Evolutionary conservation across 352 stramenopile species (phyloP), one percentile per base, ranked within the genome.

Genomic region (Pythium dissimile): DNA sequence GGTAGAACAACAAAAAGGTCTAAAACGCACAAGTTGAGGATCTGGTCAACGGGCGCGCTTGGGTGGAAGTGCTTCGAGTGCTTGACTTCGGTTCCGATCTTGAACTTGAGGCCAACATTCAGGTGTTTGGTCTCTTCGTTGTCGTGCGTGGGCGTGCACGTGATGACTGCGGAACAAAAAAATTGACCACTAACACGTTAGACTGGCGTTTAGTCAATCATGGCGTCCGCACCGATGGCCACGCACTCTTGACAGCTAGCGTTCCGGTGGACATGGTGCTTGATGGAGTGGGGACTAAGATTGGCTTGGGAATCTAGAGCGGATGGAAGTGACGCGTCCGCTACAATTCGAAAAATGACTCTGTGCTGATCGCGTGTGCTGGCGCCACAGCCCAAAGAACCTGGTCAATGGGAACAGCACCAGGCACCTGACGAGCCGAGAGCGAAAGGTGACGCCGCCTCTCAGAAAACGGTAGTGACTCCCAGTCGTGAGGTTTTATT

Each of bases 1-100:
- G 4, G 28, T 6, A 5, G 23, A 21, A 16, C 10, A 38, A 52
- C 16, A 43, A 54, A 54, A 5, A 54, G 5, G 21, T n/a, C n/a
- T n/a, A 23, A 54, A 43, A 75, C 73, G 59, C 73, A 74, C 66
- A 78, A 73, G 59, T 80, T 61, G 52, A 82, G 45, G 8, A 54
- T 67, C 49, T 79, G 61, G 56, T 80, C 55, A 49, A 86, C 69
- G 13, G 26, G 24, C 7, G 42, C 7, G 44, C 27, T 28, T 27
- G 38, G 37, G n/a, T 52, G 38, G 39, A 60, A 60, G 26, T 37
- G 35, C 59, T 61, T 60, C 27, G 50, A 52, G 44, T 35, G 3
- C 59, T 66, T 60, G 37, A 32, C 23, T 44, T 61, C 50, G 13
- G 23, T 9, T 27, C 50, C 59, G 13, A 53, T 49, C 34, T 53